Base-by-base conservation (phyloP, 257 asterid species). In the Thymus mandschuricus region DNA sequence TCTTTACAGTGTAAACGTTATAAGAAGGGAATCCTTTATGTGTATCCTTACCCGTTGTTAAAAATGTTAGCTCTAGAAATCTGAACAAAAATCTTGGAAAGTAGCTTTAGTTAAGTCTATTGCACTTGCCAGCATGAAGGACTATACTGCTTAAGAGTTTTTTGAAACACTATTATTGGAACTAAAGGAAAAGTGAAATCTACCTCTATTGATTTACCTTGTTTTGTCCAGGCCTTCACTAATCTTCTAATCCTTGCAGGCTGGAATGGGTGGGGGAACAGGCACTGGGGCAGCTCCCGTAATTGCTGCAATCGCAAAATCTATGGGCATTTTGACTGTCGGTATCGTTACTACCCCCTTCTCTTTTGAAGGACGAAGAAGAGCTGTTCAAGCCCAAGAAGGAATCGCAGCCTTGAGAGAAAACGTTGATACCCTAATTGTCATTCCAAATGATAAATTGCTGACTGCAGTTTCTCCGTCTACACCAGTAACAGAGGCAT, bases 251-350 rank as follows among this genome's bases (percentile, higher is more conserved):
- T 50, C 48, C 68, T 72, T 79, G 72, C 97, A 95, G 98, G 96
- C 98, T 76, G 99, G 98, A 81, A 95, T 95, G 99, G 99, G 99
- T 62, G 99, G 99, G 66, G 99, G 98, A 72, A 95, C 99, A 33
- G 98, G 99, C 41, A 95, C 99, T 31, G 99, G 99, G 49, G 99
- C 81, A 71, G 99, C 98, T 73, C 99, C 99, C 40, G 78, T 92
- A 73, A 92, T 95, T 71, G 99, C 99, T 63, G 99, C 96, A 50
- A 68, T 90, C 54, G 96, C 97, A 70, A 95, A 88, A 78, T 78
- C 99, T 13, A 89, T 95, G 99, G 98, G 99, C 31, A 95, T 95
- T 68, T 83, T 95, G 86, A 95, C 99, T 56, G 98, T 95, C 61
- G 99, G 99, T 31, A 95, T 95, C 74, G 98, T 95, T 60, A 92